Evolutionary conservation across 2,329 filamentous ascomycete species (phyloP).

Genomic region (Botrytis fragariae): DNA sequence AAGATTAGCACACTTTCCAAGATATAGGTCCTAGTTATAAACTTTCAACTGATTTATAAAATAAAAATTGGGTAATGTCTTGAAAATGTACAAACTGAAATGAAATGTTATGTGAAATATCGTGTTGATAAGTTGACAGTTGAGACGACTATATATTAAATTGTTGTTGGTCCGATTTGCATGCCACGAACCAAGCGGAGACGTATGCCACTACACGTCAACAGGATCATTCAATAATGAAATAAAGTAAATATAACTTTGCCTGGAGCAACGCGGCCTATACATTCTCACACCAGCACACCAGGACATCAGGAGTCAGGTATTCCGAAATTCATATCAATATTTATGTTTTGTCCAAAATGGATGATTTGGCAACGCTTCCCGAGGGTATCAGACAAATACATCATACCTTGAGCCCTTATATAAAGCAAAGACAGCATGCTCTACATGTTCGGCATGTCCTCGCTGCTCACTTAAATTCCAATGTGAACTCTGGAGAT

Average conservation of each 20-base stretch:
- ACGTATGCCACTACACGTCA: neutral
- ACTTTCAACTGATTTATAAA: neutral
- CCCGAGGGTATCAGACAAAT: conserved; percentile 43
- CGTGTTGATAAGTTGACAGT: neutral
- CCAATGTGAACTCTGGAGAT: conserved; percentile 41
- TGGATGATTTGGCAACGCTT: conserved; percentile 28
- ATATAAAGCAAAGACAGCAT: conserved; percentile 57
- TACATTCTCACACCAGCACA: neutral
- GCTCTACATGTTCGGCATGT: conserved; percentile 55
- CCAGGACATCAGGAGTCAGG: neutral
- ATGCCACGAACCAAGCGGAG: neutral
- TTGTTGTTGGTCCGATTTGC: neutral
- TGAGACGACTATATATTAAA: neutral
- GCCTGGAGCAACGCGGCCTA: neutral
- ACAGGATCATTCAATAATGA: neutral
- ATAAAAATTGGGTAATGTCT: neutral
- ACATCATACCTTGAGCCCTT: conserved; percentile 49
- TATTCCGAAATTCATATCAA: neutral
- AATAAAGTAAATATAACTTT: conserved; percentile 1
- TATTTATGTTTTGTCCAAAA: conserved; percentile 17
- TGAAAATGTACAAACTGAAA: neutral
- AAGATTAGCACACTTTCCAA: neutral
- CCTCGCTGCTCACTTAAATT: conserved; percentile 52
- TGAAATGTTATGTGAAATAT: neutral
- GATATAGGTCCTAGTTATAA: neutral